Base-by-base conservation (phyloP, 1,284 basidiomycete genomes). In the Porphyrellus sp. region DNA sequence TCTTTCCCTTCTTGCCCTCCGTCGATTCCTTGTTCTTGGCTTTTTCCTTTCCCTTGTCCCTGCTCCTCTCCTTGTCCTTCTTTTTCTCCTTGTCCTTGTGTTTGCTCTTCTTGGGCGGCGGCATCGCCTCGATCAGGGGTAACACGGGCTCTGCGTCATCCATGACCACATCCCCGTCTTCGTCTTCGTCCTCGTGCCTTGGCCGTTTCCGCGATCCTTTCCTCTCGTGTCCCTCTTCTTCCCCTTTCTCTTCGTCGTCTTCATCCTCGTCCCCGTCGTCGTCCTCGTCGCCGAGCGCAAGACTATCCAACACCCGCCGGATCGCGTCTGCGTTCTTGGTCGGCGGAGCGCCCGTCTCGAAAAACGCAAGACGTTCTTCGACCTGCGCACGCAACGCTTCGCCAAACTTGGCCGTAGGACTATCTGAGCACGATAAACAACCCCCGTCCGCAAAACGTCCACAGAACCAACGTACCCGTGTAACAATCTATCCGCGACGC, bases 401-500 rank as follows among this genome's bases (percentile, higher is more conserved):
- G 53, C 97, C 97, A 63, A 96, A 98, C 70, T 96, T 95, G 52
- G 91, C 75, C 11, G 93, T 93, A 0, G 96, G 96, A 46, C 82
- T 82, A 54, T 94, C 91, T 90, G 59, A 38, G 40, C 5, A 21
- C n/a, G n/a, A n/a, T n/a, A n/a, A n/a, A n/a, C n/a, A n/a, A n/a
- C n/a, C n/a, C n/a, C n/a, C n/a, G n/a, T n/a, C n/a, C n/a, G n/a
- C n/a, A n/a, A n/a, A n/a, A n/a, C n/a, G n/a, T n/a, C n/a, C n/a
- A n/a, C n/a, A n/a, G n/a, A n/a, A n/a, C n/a, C n/a, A n/a, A 68
- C 78, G 46, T 63, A 89, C 91, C 92, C 5, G 89, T 82, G 72
- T 94, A 99, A 74, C 97, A 98, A 74, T 99, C 97, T 75, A 99
- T 99, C 55, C 97, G 81, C 43, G 92, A 91, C 8, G 97, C 97